Evolutionary conservation across 1,284 basidiomycete genomes (phyloP).

Genomic region (Moniliella sp.): DNA sequence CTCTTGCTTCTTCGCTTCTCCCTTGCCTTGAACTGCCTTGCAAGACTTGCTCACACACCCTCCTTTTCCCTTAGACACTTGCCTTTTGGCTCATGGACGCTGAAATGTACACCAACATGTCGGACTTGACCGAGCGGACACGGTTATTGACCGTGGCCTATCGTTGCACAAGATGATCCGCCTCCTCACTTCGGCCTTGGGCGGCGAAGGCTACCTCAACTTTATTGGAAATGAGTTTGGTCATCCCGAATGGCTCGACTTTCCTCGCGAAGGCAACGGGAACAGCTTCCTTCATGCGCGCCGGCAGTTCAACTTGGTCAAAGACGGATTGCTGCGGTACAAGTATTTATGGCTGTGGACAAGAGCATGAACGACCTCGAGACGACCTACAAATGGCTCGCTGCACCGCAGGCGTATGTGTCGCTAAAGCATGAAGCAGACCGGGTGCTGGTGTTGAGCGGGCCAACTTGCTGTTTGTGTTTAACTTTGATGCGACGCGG

Average conservation of each 20-base stretch:
- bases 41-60: background rate
- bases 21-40: background rate
- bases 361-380: slow-evolving; percentile 72
- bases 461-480: slow-evolving; percentile 72
- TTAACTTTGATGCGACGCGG: slow-evolving; percentile 77
- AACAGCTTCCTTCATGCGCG: slow-evolving; percentile 77
- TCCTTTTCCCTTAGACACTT: slow-evolving; percentile 42
- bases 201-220: slow-evolving; percentile 89
- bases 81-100: slow-evolving; percentile 99
- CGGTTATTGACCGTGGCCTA: slow-evolving; percentile 64
- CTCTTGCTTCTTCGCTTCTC: too few relatives aligned
- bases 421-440: slow-evolving; percentile 56
- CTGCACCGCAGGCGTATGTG: slow-evolving; percentile 46
- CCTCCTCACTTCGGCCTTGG: slow-evolving; percentile 67
- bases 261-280: slow-evolving; percentile 78
- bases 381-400: slow-evolving; percentile 59
- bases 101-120: slow-evolving; percentile 72
- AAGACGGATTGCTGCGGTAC: slow-evolving; percentile 66
- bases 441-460: slow-evolving; percentile 65
- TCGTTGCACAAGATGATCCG: slow-evolving; percentile 93
- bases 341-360: slow-evolving; percentile 82
- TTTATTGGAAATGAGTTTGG: slow-evolving; percentile 97
- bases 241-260: slow-evolving; percentile 97
- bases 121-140: slow-evolving; percentile 63
- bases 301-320: slow-evolving; percentile 81